Evolutionary conservation across 176 grass and related monocot species (phyloP), one percentile per base, ranked within the genome.

Genomic region (Cenchrus fungigraminus): DNA sequence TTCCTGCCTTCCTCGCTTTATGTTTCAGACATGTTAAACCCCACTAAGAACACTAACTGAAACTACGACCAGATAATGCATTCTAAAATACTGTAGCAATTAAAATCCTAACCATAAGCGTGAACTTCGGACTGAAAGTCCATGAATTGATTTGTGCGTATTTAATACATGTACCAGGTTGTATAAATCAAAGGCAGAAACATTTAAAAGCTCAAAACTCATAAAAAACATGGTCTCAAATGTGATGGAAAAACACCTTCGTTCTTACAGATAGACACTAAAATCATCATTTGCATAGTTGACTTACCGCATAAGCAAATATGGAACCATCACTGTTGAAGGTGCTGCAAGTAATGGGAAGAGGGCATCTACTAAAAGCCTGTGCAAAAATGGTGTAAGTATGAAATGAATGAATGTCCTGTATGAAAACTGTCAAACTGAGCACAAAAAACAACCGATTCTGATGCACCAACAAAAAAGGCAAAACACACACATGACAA

Each of bases 261-360:
- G 53, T 43, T 51, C 14, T 77, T 64, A 57, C 34, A 64, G 15
- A 57, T 67, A 85, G 37, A 40, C 37, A 40, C 37, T 40, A 40
- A 40, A 40, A 40, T 40, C 37, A 4, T 40, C 37, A 40, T 40
- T 40, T 40, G 37, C 31, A 32, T 32, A 32, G 31, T 32, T 40
- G 37, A 40, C 37, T 40, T 40, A 40, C 37, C 37, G 37, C 37
- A 40, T 40, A 40, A 40, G 37, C 93, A 93, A 83, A 98, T 84
- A 98, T 95, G 61, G 95, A 95, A 49, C 95, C 95, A 88, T 98
- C 95, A 72, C 86, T 88, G 87, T 95, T 98, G 83, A 95, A 98
- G 79, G 93, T 78, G 82, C 95, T 93, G 87, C 95, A 98, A 55
- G 95, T 73, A 79, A 98, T 98, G 25, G 95, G 93, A 89, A 79